Base-by-base conservation (phyloP, 2,329 filamentous ascomycete species). In the Aureobasidium sp. region DNA sequence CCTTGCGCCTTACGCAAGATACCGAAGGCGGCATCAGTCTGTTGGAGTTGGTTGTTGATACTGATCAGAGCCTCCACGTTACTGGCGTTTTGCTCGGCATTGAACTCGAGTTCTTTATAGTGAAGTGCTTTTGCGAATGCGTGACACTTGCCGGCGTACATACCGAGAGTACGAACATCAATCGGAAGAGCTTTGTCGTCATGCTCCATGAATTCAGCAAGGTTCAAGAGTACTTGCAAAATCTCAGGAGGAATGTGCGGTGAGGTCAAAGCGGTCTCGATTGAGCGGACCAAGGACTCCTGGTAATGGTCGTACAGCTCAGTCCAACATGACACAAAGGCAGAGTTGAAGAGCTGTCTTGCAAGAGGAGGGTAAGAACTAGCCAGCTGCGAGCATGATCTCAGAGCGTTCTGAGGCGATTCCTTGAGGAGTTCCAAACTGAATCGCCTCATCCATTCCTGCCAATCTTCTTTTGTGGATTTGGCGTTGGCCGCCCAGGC, bases 141-240 rank as follows among this genome's bases (percentile, higher is more conserved):
- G 74, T 99, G 94, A 68, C 95, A 99, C 69, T 95, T 93, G 23
- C 90, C 93, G 53, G 94, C 94, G 73, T 97, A 96, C 71, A 93
- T 89, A 36, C 95, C 95, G 12, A 99, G 82, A 10, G 94, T 91
- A 53, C 94, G 83, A 66, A 99, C 97, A 71, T 99, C 95, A 65
- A 99, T 99, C 1, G 94, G 94, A 58, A 99, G 79, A 15, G 95
- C 93, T 75, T 99, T 99, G 74, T 99, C 94, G 69, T 99, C 95
- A 71, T 99, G 94, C 73, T 99, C 94, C 94, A 99, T 99, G 74
- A 99, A 99, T 73, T 99, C 94, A 26, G 94, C 94, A 56, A 99
- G 82, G 70, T 99, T 99, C 53, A 99, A 84, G 32, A 99, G 80
- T 55, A 97, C 88, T 64, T 96, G 93, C 9, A 99, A 80, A 67